Evolutionary conservation across 495 filamentous ascomycete genomes (phyloP), one percentile per base, ranked within the genome.

Genomic region (Daldinia caldariorum): DNA sequence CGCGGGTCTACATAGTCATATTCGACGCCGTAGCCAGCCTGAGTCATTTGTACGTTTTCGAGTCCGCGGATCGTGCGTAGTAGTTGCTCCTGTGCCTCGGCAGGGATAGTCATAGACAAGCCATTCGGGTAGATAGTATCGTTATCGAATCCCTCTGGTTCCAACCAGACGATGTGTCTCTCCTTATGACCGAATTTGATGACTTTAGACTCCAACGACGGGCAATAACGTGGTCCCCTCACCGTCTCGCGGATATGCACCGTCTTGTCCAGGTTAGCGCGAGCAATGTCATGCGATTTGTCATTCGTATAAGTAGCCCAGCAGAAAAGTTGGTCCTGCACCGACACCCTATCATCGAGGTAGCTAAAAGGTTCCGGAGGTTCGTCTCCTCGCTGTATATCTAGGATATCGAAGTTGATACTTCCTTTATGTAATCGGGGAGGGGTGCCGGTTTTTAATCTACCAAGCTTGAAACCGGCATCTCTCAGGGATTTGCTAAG

Each of bases 1-100:
- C 95, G 91, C 8, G 95, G 96, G 77, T 99, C 95, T 9, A 99
- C 91, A 79, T 98, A 99, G 82, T 99, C 95, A 78, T 99, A 99
- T 80, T 99, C 95, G 6, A 99, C 95, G 50, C 95, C 95, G 76
- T 99, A 99, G 54, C 95, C 95, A 2, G 95, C 90, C 74, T 98
- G 96, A 4, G 97, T 89, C 96, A 99, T 98, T 49, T 81, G 88
- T 3, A 92, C 93, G 68, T 97, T 89, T 77, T 97, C 94, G 26
- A 99, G 87, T 12, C 95, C 95, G 16, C 79, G 85, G 60, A 99
- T 90, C 0, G 92, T 97, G 58, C 88, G 91, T 10, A 99, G 84
- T 78, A 97, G 88, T 43, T 88, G 86, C 66, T 91, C 89, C 77
- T 99, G 95, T 3, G 89, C 92, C 31, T 92, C 90, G 18, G 87